Percentiles rank a stretch among this genome's conserved stretches.
Conservation (phyloP, 2,329 filamentous ascomycete genomes). For the Colletotrichum filicis region DNA sequence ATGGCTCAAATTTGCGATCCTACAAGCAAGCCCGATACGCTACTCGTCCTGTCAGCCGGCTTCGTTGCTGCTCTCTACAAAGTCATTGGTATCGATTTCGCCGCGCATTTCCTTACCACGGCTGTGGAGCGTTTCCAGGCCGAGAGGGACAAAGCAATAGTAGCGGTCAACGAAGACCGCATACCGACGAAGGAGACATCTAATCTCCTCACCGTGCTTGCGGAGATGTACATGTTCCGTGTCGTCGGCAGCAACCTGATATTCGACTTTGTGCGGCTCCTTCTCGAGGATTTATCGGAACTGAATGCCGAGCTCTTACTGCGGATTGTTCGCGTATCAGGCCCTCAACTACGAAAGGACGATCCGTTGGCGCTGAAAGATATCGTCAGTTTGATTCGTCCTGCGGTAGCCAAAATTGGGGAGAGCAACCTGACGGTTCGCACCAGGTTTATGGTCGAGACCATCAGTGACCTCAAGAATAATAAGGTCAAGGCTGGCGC, state of each 20-base stretch:
- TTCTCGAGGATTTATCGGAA: slow-evolving; percentile 81
- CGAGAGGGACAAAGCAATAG: slow-evolving; percentile 63
- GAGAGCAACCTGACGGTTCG: slow-evolving; percentile 81
- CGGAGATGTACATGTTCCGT: slow-evolving; percentile 93
- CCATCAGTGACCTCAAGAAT: slow-evolving; percentile 93
- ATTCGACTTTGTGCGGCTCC: slow-evolving; percentile 89
- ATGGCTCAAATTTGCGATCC: slow-evolving; percentile 83
- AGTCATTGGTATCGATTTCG: slow-evolving; percentile 87
- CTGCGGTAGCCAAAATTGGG: slow-evolving; percentile 74
- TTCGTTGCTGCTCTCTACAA: slow-evolving; percentile 92
- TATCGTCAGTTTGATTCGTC: slow-evolving; percentile 83
- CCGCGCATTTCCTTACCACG: slow-evolving; percentile 84
- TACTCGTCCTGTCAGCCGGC: slow-evolving; percentile 89
- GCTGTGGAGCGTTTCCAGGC: slow-evolving; percentile 80
- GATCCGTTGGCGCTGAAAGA: slow-evolving; percentile 90
- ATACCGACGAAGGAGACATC: slow-evolving; percentile 67
- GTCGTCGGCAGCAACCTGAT: slow-evolving; percentile 84
- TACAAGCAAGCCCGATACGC: slow-evolving; percentile 84
- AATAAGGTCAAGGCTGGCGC: slow-evolving; percentile 85
- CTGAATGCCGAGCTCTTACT: slow-evolving; percentile 89
- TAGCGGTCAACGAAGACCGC: slow-evolving; percentile 43
- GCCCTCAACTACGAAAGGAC: slow-evolving; percentile 85
- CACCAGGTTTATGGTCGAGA: slow-evolving; percentile 98
- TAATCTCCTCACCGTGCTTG: slow-evolving; percentile 85
- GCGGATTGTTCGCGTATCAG: slow-evolving; percentile 83